Percentiles rank a stretch among this genome's conserved stretches.
These are phyloP conservation scores for Fusarium stilboides DNA, from an alignment of 2,329 filamentous ascomycete genomes.

Conservation along the genomic window DNA sequence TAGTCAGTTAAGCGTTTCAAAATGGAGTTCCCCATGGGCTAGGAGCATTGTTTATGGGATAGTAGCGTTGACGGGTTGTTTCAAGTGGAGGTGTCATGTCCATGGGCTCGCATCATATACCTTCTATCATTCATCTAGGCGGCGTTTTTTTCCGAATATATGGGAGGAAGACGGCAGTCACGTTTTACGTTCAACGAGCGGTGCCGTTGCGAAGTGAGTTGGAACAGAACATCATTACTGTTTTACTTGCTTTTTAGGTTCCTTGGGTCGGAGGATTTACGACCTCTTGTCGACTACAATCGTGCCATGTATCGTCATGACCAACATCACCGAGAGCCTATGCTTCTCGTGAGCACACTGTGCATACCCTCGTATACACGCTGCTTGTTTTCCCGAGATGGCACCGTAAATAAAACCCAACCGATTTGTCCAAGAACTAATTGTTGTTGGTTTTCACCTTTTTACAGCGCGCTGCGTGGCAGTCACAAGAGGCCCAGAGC, in stretches of 20 bases:
- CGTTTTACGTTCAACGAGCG: constrained; percentile 3
- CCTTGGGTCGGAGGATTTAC: constrained; percentile 7
- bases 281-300: constrained; percentile 13
- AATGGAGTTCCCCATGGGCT: constrained; percentile 11
- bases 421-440: constrained; percentile 18
- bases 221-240: constrained; percentile 23
- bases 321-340: constrained; percentile 14
- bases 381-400: constrained; percentile 9
- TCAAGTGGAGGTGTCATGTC: constrained; percentile 40
- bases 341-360: constrained; percentile 12
- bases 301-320: constrained; percentile 18
- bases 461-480: constrained; percentile 44
- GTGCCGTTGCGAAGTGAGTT: constrained; percentile 31
- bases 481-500: constrained; percentile 68
- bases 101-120: constrained; percentile 38
- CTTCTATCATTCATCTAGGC: constrained; percentile 40
- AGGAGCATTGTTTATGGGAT: constrained; percentile 24
- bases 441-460: constrained; percentile 27
- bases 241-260: constrained; percentile 40
- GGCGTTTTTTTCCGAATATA: constrained; percentile 47
- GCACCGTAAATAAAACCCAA: constrained; percentile 31
- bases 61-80: constrained; percentile 35
- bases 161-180: constrained; percentile 18
- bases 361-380: constrained; percentile 5
- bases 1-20: constrained; percentile 61